Evolutionary conservation across 2,329 filamentous ascomycete genomes (phyloP).

Genomic region (Verticillium nubilum): DNA sequence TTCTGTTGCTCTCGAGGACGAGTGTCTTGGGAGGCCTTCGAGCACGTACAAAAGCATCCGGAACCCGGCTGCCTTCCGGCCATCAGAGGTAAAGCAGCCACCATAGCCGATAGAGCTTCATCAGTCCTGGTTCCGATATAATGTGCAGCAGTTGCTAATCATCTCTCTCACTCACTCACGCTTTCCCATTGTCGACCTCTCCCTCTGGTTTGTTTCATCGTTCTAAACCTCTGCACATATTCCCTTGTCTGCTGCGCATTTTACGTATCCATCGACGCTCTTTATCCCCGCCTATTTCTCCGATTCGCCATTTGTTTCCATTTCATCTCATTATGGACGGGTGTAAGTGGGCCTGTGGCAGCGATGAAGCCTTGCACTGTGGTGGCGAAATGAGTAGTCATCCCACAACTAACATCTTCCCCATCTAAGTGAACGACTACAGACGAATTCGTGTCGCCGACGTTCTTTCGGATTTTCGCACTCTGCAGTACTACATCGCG

Average conservation of each 20-base stretch:
- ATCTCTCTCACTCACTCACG: neutral
- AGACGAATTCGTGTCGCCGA: conserved; percentile 56
- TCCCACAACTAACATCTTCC: conserved; percentile 3
- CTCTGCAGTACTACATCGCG: conserved; percentile 57
- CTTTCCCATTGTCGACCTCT: neutral
- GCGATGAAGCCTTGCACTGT: neutral
- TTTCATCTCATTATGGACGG: conserved; percentile 8
- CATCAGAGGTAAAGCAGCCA: neutral
- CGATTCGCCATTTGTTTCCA: neutral
- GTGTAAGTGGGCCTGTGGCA: conserved; percentile 5
- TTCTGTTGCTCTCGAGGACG: neutral
- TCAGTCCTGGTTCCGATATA: neutral
- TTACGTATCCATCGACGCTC: neutral
- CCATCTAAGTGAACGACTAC: conserved; percentile 50
- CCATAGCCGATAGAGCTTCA: neutral
- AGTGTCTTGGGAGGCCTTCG: neutral
- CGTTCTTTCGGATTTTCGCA: conserved; percentile 56
- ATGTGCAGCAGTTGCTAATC: neutral
- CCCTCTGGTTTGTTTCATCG: neutral
- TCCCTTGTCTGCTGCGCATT: neutral
- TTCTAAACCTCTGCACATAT: neutral
- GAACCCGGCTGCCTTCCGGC: neutral
- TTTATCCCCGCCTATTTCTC: neutral
- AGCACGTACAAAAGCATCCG: neutral
- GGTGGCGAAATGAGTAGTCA: neutral